Percentiles rank a stretch among this genome's conserved stretches.
Evolutionary conservation across 208 protist genomes (phyloP).

Genomic region (Angomonas deanei): DNA sequence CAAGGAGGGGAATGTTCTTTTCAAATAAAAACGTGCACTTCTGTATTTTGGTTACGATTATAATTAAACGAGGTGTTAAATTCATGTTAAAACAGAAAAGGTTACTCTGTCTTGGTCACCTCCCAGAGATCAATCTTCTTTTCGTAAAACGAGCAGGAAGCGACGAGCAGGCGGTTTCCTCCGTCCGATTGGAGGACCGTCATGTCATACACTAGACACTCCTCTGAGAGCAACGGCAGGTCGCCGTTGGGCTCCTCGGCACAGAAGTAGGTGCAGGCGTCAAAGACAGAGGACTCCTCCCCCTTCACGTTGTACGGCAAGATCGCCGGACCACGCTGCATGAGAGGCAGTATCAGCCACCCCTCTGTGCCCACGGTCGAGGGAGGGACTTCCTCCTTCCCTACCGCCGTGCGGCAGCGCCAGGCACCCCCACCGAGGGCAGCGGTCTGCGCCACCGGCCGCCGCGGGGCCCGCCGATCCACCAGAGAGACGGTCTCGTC

Average conservation of each 20-base stretch:
- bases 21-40: too few species aligned
- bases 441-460: slow-evolving; percentile 32
- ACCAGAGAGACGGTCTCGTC: slow-evolving; percentile 71
- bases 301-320: slow-evolving; percentile 43
- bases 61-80: too few species aligned
- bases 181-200: slow-evolving; percentile 26
- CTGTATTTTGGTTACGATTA: too few species aligned
- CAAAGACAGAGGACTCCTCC: slow-evolving; percentile 33
- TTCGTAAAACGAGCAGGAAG: slow-evolving; percentile 81
- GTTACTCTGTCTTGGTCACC: slow-evolving; percentile 8
- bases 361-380: not conserved
- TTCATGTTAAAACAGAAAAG: too few species aligned
- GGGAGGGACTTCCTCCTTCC: too few species aligned
- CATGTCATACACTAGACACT: slow-evolving; percentile 71
- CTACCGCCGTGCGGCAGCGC: slow-evolving; percentile 37
- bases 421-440: slow-evolving; percentile 75
- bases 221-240: slow-evolving; percentile 12
- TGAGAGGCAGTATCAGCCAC: slow-evolving; percentile 64
- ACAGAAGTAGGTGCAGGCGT: slow-evolving; percentile 12
- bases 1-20: too few species aligned
- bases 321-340: slow-evolving; percentile 80
- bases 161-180: slow-evolving; percentile 15
- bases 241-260: not conserved
- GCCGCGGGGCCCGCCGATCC: slow-evolving; percentile 41
- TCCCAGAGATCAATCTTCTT: slow-evolving; percentile 55